Evolutionary conservation across 805 yeast species (phyloP).

Genomic region (Groenewaldozyma tartarivorans): DNA sequence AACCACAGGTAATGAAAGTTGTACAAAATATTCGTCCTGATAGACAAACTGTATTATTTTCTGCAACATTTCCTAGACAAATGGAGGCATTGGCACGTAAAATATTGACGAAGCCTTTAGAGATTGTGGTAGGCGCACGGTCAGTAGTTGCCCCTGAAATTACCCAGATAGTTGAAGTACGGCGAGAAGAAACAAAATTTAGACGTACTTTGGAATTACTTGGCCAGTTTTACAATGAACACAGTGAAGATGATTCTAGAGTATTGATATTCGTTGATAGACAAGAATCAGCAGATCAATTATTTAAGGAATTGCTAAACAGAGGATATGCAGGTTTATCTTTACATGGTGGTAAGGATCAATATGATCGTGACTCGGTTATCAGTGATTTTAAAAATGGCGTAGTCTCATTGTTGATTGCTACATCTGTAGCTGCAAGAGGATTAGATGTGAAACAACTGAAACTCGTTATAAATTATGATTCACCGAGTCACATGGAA

Average conservation of each 20-base stretch:
- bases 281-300: conserved; percentile 74
- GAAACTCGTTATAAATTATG: conserved; percentile 71
- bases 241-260: conserved; percentile 26
- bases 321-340: conserved; percentile 53
- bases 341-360: conserved; percentile 90
- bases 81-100: conserved; percentile 68
- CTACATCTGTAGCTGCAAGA: conserved; percentile 91
- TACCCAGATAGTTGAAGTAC: conserved; percentile 57
- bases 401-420: conserved; percentile 53
- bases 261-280: conserved; percentile 78
- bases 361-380: conserved; percentile 68
- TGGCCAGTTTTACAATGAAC: conserved; percentile 32
- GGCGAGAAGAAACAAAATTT: conserved; percentile 50
- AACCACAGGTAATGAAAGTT: conserved; percentile 84
- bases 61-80: conserved; percentile 85
- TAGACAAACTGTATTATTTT: conserved; percentile 78
- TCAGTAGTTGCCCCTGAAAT: conserved; percentile 78
- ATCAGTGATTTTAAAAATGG: conserved; percentile 60
- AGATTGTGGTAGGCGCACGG: conserved; percentile 70
- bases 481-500: conserved; percentile 80
- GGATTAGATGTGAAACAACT: conserved; percentile 90
- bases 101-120: conserved; percentile 54
- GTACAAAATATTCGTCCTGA: conserved; percentile 72
- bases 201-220: conserved; percentile 43
- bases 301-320: conserved; percentile 44